phyloP scores from a whole-genome alignment of 495 filamentous ascomycete species.

The Podospora bellae-mahoneyi region DNA sequence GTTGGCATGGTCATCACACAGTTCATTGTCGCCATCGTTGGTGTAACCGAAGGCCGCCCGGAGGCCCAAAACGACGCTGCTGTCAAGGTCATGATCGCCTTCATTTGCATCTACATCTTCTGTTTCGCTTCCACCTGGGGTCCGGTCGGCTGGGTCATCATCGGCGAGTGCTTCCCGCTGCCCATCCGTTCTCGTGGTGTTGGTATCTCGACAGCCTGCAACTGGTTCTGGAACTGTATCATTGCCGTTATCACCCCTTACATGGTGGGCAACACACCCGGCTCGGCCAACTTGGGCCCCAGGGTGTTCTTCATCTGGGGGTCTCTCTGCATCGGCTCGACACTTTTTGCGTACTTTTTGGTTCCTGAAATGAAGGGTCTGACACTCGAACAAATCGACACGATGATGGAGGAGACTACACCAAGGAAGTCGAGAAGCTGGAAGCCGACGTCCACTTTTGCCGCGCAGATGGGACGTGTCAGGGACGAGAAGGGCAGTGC shows the following conservation, averaged over 20 bases:
- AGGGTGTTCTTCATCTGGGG: constrained; percentile 80
- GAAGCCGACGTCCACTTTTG: constrained; percentile 68
- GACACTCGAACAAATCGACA: constrained; percentile 81
- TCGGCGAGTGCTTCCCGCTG: constrained; percentile 82
- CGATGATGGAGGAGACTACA: constrained; percentile 78
- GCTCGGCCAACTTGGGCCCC: constrained; percentile 65
- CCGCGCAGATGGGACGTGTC: constrained; percentile 40
- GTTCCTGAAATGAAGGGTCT: constrained; percentile 84
- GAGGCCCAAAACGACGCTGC: constrained; percentile 51
- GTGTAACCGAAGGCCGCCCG: constrained; percentile 52
- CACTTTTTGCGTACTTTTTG: constrained; percentile 72
- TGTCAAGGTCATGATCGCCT: constrained; percentile 64
- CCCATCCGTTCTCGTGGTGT: constrained; percentile 79
- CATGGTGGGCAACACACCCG: constrained; percentile 62
- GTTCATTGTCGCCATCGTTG: constrained; percentile 75
- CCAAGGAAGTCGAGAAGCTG: constrained; percentile 63
- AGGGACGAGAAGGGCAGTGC: constrained; percentile 8
- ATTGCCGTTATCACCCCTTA: constrained; percentile 72
- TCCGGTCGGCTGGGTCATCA: constrained; percentile 73
- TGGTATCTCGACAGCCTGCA: constrained; percentile 72
- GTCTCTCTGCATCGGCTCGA: constrained; percentile 56
- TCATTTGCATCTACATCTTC: constrained; percentile 81
- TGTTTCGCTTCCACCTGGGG: constrained; percentile 79
- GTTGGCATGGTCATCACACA: constrained; percentile 76
- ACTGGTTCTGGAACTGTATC: constrained; percentile 85